Conservation (phyloP, 805 yeast genomes). For the Nakazawaea wyomingensis region DNA sequence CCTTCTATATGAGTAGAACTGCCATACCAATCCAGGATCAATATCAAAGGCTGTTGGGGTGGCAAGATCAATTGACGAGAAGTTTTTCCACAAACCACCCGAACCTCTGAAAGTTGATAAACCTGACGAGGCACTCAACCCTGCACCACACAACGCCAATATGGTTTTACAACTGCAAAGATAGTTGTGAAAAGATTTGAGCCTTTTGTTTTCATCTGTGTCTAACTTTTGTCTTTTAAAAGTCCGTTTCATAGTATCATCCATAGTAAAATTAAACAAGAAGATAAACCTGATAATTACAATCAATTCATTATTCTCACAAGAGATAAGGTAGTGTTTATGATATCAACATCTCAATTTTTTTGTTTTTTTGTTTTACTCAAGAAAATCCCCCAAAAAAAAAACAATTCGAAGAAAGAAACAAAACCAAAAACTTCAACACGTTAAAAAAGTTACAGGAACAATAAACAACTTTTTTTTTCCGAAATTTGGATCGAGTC, state of each 20-base stretch:
- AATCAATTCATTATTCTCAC: neutral
- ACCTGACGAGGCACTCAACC: conserved; percentile 74
- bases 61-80: conserved; percentile 77
- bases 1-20: conserved; percentile 71
- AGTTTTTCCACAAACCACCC: conserved; percentile 73
- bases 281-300: no score
- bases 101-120: conserved; percentile 68
- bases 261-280: neutral
- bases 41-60: conserved; percentile 85
- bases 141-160: conserved; percentile 76
- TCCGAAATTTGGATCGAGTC: neutral
- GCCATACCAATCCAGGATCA: conserved; percentile 90
- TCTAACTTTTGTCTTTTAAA: neutral
- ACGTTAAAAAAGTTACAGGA: conserved; percentile 4
- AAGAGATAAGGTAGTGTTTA: neutral
- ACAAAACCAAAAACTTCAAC: conserved; percentile 6
- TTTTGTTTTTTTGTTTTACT: no score
- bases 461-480: conserved; percentile 6
- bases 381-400: no score
- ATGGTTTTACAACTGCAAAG: conserved; percentile 41
- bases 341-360: neutral
- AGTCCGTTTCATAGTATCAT: neutral
- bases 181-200: conserved; percentile 40
- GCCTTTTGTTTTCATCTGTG: neutral
- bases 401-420: neutral